phyloP scores from a whole-genome alignment of 176 grass and related monocot genomes.

The Oryza officinalis region DNA sequence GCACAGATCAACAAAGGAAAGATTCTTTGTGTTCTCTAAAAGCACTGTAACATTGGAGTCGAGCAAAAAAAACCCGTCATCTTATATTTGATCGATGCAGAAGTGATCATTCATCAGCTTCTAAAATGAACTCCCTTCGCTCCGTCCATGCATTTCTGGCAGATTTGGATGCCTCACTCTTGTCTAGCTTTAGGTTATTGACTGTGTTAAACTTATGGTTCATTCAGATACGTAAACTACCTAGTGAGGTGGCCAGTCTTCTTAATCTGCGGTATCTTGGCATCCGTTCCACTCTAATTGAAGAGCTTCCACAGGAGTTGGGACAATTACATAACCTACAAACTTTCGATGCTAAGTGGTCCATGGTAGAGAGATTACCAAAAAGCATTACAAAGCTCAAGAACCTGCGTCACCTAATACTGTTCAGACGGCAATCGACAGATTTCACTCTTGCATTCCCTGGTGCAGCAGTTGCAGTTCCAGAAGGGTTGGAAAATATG shows the following conservation, averaged over 20 bases:
- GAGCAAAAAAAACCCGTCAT: slow-evolving; percentile 14
- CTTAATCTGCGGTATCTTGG: slow-evolving; percentile 42
- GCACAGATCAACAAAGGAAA: slow-evolving; percentile 29
- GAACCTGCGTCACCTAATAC: slow-evolving; percentile 39
- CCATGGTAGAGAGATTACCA: slow-evolving; percentile 42
- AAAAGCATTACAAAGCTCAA: slow-evolving; percentile 39
- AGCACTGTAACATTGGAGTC: background rate
- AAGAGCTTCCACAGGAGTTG: slow-evolving; percentile 37
- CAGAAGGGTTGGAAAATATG: slow-evolving; percentile 30
- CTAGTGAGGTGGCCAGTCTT: slow-evolving; percentile 20
- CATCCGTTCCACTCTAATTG: slow-evolving; percentile 36
- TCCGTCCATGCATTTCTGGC: slow-evolving; percentile 19
- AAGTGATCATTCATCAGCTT: background rate
- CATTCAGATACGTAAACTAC: slow-evolving; percentile 15
- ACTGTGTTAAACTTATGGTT: slow-evolving; percentile 30
- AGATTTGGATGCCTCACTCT: slow-evolving; percentile 8
- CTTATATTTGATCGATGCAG: slow-evolving; percentile 35
- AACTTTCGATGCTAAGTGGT: slow-evolving; percentile 50
- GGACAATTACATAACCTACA: slow-evolving; percentile 42
- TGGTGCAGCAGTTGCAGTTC: slow-evolving; percentile 33
- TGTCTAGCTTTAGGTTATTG: slow-evolving; percentile 39
- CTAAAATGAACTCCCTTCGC: slow-evolving; percentile 14
- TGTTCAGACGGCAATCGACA: slow-evolving; percentile 20
- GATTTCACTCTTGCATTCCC: background rate
- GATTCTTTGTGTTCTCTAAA: background rate